Evolutionary conservation across 2,329 filamentous ascomycete species (phyloP), one percentile per base, ranked within the genome.

Genomic region (Aspergillus sp.): DNA sequence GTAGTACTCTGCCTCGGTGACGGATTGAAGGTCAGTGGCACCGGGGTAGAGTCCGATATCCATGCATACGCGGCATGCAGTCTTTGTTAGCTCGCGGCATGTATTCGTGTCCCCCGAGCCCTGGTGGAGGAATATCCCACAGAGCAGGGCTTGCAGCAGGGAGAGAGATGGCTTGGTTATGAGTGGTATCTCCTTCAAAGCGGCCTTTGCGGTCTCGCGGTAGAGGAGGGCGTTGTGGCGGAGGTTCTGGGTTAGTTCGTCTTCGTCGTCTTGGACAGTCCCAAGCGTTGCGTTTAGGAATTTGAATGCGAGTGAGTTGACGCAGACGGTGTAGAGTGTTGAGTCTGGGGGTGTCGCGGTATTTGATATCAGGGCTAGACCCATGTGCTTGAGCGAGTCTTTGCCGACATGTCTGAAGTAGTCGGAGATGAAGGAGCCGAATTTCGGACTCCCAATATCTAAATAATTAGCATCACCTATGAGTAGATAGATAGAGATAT

Each of bases 41-140:
- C 11, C 48, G 0, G 44, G n/a, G 15, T 57, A 48, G 24, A 64
- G 49, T 7, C 60, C 58, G 5, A 66, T 42, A 33, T 63, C 65
- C 24, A 60, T 63, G 40, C 61, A 64, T 2, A 62, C 52, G 5
- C 64, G 51, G 30, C 64, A 67, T 2, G 65, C 65, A 13, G 64
- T 59, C 9, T 55, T 59, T 12, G 63, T 62, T 9, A 67, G 50
- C 4, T 64, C 60, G 2, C 56, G 59, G n/a, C 64, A 64, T 15
- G 56, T 20, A 12, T 48, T 34, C 3, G 64, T 59, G 17, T 67
- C 61, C 3, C 65, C 65, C 5, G 56, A 64, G 5, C 64, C 64
- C 54, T 67, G 64, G 6, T 63, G 60, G 5, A 67, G 52, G 17
- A 67, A 66, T 11, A 61, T 60, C 57, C 59, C 61, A 39, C 60